Conservation (phyloP, 441 rosid genomes). For the Gossypium gossypioides region DNA sequence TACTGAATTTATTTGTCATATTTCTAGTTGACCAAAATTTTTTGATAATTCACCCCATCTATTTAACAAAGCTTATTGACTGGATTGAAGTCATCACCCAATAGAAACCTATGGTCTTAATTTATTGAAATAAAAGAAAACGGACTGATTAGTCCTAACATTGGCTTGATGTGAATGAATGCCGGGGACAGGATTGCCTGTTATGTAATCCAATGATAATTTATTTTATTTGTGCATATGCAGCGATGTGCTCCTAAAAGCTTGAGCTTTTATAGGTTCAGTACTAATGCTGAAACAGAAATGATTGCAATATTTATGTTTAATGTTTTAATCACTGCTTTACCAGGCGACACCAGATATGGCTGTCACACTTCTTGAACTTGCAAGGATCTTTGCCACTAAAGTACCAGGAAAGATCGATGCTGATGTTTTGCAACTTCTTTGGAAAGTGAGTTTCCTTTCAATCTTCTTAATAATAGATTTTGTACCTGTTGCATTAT, state of each 20-base stretch:
- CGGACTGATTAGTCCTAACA: neutral
- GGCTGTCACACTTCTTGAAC: slow-evolving; percentile 99
- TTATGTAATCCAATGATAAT: neutral
- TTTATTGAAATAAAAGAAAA: neutral
- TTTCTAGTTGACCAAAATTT: neutral
- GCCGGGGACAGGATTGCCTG: neutral
- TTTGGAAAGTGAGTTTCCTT: slow-evolving; percentile 73
- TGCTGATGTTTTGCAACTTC: slow-evolving; percentile 90
- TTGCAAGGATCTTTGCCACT: slow-evolving; percentile 97
- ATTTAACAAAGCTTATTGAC: neutral
- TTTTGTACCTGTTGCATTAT: neutral
- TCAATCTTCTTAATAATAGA: neutral
- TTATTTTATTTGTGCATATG: neutral
- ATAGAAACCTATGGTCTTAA: neutral
- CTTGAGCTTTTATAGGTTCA: neutral
- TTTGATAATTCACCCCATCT: neutral
- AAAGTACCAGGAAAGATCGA: slow-evolving; percentile 99
- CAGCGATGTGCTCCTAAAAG: neutral
- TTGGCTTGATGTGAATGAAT: neutral
- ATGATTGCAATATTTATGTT: neutral
- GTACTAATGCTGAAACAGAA: neutral
- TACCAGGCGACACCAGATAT: slow-evolving; percentile 94
- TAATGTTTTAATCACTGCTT: slow-evolving; percentile 15
- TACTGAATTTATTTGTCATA: neutral
- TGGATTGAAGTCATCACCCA: neutral